These are phyloP conservation scores for Plasmodium vinckei DNA, from an alignment of 169 alveolate species.

Conservation along the genomic window DNA sequence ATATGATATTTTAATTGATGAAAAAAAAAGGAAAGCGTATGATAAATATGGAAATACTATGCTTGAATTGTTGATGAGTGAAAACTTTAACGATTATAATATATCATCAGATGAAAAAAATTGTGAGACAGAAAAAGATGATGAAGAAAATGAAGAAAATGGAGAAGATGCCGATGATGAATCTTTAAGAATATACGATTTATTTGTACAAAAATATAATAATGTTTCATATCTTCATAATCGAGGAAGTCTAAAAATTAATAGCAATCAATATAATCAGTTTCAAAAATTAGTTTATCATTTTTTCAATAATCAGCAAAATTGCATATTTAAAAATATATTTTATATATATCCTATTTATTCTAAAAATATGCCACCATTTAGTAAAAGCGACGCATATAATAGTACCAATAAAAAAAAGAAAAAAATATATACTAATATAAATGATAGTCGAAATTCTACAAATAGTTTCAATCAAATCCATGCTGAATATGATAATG, in stretches of 20 bases:
- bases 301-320: constrained; percentile 29
- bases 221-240: constrained; percentile 68
- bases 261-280: constrained; percentile 42
- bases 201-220: constrained; percentile 58
- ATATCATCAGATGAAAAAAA: constrained; percentile 65
- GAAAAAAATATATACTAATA: neutral
- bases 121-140: constrained; percentile 23
- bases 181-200: constrained; percentile 29
- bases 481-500: no score
- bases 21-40: constrained; percentile 69
- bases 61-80: constrained; percentile 65
- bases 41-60: constrained; percentile 73
- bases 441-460: neutral
- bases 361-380: constrained; percentile 27
- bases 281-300: constrained; percentile 65
- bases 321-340: constrained; percentile 34
- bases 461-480: no score
- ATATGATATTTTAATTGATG: constrained; percentile 52
- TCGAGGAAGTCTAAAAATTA: constrained; percentile 32
- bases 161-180: constrained; percentile 27
- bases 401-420: constrained; percentile 7
- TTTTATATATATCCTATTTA: constrained; percentile 55
- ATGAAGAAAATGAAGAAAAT: constrained; percentile 35
- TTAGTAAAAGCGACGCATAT: neutral
- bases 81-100: constrained; percentile 53